These are phyloP conservation scores for Monilinia polystroma DNA, from an alignment of 2,329 filamentous ascomycete genomes.

Conservation along the genomic window DNA sequence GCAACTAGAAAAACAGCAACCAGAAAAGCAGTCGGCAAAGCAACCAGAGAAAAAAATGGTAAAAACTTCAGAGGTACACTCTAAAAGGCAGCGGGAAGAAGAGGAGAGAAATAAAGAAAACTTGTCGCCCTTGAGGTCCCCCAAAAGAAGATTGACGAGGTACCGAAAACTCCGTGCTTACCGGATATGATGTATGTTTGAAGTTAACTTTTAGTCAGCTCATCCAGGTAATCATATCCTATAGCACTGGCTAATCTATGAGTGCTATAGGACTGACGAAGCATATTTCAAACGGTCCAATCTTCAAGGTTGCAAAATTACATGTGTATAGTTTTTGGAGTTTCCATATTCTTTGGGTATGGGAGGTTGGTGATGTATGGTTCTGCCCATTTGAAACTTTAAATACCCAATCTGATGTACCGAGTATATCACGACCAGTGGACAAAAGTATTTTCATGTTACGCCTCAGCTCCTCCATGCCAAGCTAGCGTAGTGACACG, in stretches of 20 bases:
- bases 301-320: background rate
- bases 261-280: background rate
- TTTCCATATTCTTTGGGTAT: background rate
- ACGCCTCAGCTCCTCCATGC: background rate
- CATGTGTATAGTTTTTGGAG: background rate
- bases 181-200: constrained; percentile 7
- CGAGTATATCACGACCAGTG: background rate
- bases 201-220: constrained; percentile 3
- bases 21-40: no score
- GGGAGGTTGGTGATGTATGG: background rate
- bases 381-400: background rate
- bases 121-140: background rate
- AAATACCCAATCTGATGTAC: background rate
- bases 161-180: constrained; percentile 14
- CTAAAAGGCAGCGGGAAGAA: background rate
- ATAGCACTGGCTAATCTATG: background rate
- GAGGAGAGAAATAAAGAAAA: background rate
- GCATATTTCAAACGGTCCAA: background rate
- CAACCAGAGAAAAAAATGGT: background rate
- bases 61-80: background rate
- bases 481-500: background rate
- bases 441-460: background rate
- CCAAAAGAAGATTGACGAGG: background rate
- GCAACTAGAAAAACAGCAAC: no score
- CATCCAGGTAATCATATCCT: background rate